Evolutionary conservation across 306 rosid genomes (phyloP).

Genomic region (Ziziphus jujuba): DNA sequence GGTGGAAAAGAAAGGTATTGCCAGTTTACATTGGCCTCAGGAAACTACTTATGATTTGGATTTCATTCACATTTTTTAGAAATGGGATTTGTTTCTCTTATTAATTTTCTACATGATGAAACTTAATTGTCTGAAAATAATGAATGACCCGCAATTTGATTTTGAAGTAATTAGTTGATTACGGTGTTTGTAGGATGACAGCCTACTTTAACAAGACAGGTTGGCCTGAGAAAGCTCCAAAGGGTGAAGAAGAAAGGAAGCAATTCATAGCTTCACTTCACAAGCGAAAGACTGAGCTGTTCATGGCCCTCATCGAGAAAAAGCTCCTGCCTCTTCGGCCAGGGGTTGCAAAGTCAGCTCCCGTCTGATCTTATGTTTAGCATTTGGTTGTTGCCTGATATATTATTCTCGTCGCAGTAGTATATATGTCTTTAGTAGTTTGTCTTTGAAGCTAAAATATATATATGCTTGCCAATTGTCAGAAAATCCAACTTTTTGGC

Average conservation of each 20-base stretch:
- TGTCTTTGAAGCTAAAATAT: background rate
- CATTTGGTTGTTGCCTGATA: background rate
- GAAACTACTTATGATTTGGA: background rate
- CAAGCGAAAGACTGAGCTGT: slow-evolving; percentile 87
- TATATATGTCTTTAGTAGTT: background rate
- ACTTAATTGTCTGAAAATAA: background rate
- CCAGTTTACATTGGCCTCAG: slow-evolving; percentile 1
- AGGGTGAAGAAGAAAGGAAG: slow-evolving; percentile 72
- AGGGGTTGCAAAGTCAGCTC: slow-evolving; percentile 92
- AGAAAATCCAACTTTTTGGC: too few species aligned
- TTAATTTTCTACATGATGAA: background rate
- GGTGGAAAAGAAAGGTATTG: slow-evolving; percentile 95
- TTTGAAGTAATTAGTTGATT: slow-evolving; percentile 12
- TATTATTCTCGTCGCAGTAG: background rate
- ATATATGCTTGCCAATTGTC: too few species aligned
- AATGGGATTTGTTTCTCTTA: background rate
- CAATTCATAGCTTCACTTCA: slow-evolving; percentile 86
- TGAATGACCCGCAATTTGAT: background rate
- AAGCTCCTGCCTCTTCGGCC: slow-evolving; percentile 93
- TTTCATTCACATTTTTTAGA: background rate
- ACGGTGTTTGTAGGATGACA: slow-evolving; percentile 66
- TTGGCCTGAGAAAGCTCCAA: slow-evolving; percentile 90
- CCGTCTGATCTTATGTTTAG: slow-evolving; percentile 37
- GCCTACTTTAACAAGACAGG: slow-evolving; percentile 87
- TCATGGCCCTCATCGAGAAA: slow-evolving; percentile 95